These are phyloP conservation scores for Aspergillus incahuasiensis DNA, from an alignment of 495 filamentous ascomycete species.

Conservation along the genomic window DNA sequence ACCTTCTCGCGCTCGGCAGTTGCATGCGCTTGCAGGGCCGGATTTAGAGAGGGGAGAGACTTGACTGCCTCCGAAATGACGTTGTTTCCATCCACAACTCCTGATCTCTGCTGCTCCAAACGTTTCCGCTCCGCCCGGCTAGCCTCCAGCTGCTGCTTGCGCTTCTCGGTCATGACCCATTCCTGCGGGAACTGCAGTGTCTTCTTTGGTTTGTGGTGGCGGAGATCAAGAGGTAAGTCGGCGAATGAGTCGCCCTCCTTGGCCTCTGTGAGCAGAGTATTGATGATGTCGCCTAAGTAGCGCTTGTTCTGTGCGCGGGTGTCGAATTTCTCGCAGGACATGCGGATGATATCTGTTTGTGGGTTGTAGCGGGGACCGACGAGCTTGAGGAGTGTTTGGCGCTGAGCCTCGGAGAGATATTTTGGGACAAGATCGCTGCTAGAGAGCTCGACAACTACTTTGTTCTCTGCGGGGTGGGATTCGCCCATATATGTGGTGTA, in stretches of 20 bases:
- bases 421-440: slow-evolving; percentile 58
- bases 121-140: slow-evolving; percentile 43
- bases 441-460: slow-evolving; percentile 88
- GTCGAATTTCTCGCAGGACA: slow-evolving; percentile 85
- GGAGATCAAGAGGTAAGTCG: slow-evolving; percentile 85
- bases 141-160: slow-evolving; percentile 58
- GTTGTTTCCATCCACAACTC: slow-evolving; percentile 36
- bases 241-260: slow-evolving; percentile 81
- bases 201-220: slow-evolving; percentile 72
- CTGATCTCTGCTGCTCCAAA: slow-evolving; percentile 22
- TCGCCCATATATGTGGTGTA: slow-evolving; percentile 98
- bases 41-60: slow-evolving; percentile 34
- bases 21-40: slow-evolving; percentile 28
- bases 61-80: slow-evolving; percentile 31
- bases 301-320: slow-evolving; percentile 94
- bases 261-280: slow-evolving; percentile 67
- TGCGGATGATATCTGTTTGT: slow-evolving; percentile 73
- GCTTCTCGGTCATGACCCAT: slow-evolving; percentile 73
- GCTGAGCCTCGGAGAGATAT: slow-evolving; percentile 60
- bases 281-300: slow-evolving; percentile 75
- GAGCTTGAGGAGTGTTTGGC: slow-evolving; percentile 80
- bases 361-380: slow-evolving; percentile 89
- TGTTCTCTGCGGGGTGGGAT: slow-evolving; percentile 81
- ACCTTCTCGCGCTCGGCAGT: slow-evolving; percentile 38
- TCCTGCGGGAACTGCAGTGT: slow-evolving; percentile 68